Percentiles rank a stretch among this genome's conserved stretches.
These are phyloP conservation scores for Drechmeria coniospora DNA, from an alignment of 2,329 filamentous ascomycete species.

Conservation along the genomic window DNA sequence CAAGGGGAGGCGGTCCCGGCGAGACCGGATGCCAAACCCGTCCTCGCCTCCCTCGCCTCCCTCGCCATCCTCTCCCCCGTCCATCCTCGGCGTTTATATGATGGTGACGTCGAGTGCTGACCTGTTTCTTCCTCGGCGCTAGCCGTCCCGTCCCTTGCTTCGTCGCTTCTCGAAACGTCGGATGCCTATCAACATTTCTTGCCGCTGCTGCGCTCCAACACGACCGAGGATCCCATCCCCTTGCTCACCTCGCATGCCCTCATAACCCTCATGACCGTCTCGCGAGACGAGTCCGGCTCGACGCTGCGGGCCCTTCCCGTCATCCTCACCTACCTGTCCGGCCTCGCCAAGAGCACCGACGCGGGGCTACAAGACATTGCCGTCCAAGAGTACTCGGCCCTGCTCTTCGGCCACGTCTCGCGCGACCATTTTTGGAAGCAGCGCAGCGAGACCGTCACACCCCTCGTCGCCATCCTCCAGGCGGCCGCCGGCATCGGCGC, in stretches of 20 bases:
- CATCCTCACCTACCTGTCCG: constrained; percentile 74
- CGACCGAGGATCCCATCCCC: constrained; percentile 63
- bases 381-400: constrained; percentile 75
- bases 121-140: constrained; percentile 5
- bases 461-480: constrained; percentile 67
- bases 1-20: no score
- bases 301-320: constrained; percentile 67
- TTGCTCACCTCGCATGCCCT: constrained; percentile 82
- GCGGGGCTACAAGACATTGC: constrained; percentile 89
- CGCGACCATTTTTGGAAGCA: constrained; percentile 84
- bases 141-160: constrained; percentile 70
- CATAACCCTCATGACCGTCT: constrained; percentile 57
- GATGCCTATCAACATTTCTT: constrained; percentile 75
- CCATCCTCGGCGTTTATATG: no score
- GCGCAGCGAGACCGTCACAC: constrained; percentile 67
- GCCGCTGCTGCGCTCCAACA: constrained; percentile 69
- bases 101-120: no score
- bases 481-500: constrained; percentile 59
- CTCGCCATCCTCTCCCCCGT: no score
- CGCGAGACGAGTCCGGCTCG: constrained; percentile 45
- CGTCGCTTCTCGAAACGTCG: constrained; percentile 57
- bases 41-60: no score
- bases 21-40: no score
- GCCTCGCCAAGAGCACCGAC: constrained; percentile 70
- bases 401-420: constrained; percentile 61